Conservation (phyloP, 768 basidiomycete genomes). For the Phylloporus sp. region DNA sequence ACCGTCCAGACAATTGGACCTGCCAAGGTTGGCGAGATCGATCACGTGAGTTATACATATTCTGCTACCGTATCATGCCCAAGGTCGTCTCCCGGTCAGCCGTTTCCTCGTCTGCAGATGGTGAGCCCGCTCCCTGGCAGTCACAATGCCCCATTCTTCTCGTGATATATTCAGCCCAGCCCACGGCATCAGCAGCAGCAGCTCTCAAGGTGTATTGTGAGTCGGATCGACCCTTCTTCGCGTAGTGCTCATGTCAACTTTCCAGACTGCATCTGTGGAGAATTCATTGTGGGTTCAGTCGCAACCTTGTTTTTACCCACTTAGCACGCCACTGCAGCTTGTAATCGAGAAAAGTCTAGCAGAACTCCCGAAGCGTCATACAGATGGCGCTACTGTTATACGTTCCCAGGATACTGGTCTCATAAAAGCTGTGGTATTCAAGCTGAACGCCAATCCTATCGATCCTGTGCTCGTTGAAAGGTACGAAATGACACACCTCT, state of each 20-base stretch:
- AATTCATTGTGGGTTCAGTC: constrained; percentile 65
- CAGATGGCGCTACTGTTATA: constrained; percentile 77
- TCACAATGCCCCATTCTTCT: neutral
- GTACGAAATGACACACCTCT: constrained; percentile 37
- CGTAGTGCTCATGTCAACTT: constrained; percentile 13
- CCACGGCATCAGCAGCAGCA: constrained; percentile 73
- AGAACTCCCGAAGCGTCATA: constrained; percentile 63
- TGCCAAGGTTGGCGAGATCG: constrained; percentile 8
- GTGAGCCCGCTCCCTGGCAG: constrained; percentile 35
- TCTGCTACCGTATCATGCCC: constrained; percentile 52
- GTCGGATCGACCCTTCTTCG: constrained; percentile 24
- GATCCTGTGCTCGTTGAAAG: constrained; percentile 76
- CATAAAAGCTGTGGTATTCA: constrained; percentile 70
- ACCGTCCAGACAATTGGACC: constrained; percentile 22
- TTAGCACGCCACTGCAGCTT: constrained; percentile 42
- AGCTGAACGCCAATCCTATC: constrained; percentile 68
- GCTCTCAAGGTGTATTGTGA: constrained; percentile 79
- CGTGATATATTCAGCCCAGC: constrained; percentile 48
- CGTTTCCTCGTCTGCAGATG: constrained; percentile 83
- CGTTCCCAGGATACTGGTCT: constrained; percentile 60
- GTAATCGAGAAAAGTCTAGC: constrained; percentile 74
- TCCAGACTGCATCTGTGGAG: constrained; percentile 82
- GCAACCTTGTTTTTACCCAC: neutral
- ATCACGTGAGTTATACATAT: constrained; percentile 26
- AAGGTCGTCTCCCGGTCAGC: constrained; percentile 89